Percentiles rank a stretch among this genome's conserved stretches.
phyloP scores from a whole-genome alignment of 768 basidiomycete species.

The Pleurotus pulmonarius region DNA sequence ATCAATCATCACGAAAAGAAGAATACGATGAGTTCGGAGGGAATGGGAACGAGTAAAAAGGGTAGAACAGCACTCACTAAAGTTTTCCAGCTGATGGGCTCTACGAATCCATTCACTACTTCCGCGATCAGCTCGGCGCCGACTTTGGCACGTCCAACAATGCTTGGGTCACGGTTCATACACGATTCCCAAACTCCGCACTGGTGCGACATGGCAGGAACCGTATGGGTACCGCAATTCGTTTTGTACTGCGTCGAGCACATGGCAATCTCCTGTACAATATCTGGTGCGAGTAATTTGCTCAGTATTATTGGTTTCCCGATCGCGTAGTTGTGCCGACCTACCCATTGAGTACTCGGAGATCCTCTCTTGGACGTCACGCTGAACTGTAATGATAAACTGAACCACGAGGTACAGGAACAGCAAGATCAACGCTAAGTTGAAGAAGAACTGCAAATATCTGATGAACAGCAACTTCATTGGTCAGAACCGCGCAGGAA shows the following conservation, averaged over 20 bases:
- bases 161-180: conserved; percentile 91
- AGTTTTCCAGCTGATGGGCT: conserved; percentile 97
- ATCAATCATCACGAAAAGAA: not conserved
- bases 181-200: conserved; percentile 91
- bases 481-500: not conserved
- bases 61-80: conserved; percentile 50
- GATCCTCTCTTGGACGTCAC: conserved; percentile 85
- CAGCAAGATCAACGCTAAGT: conserved; percentile 75
- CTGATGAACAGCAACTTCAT: conserved; percentile 31
- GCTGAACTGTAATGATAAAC: conserved; percentile 86
- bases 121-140: conserved; percentile 95
- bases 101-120: conserved; percentile 94
- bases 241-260: conserved; percentile 79
- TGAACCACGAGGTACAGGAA: conserved; percentile 83
- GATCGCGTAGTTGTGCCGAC: conserved; percentile 20
- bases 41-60: not conserved
- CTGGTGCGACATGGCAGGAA: conserved; percentile 86
- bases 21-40: conserved; percentile 1
- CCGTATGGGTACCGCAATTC: conserved; percentile 74
- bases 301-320: conserved; percentile 12
- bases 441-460: conserved; percentile 95
- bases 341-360: conserved; percentile 85
- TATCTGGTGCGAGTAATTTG: conserved; percentile 43
- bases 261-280: conserved; percentile 87
- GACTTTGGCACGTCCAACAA: conserved; percentile 84